Evolutionary conservation across 202 grass and related monocot genomes (phyloP), one percentile per base, ranked within the genome.

Genomic region (Zoysia matrella): DNA sequence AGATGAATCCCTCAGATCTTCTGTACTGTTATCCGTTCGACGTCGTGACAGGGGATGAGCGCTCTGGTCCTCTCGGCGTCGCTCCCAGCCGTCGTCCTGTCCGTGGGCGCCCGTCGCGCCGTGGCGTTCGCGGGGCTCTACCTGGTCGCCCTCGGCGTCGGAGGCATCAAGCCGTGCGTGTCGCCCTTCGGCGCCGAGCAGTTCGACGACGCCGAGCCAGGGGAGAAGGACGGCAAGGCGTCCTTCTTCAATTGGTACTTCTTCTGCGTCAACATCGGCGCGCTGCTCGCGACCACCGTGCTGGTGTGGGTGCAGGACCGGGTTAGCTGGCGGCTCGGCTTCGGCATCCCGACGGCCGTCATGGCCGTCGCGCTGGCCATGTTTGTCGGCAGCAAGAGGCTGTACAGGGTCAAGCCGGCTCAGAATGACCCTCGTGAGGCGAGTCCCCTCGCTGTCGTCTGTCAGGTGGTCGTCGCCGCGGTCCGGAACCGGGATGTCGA

Each of bases 111-210:
- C 3, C 15, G n/a, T 47, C 44, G 44, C 0, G 66, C 13, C 44
- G 45, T 47, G 0, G 44, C 3, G 2, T 48, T 47, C 14, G 3
- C 10, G 66, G 66, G 66, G 1, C 66, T 69, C 9, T 67, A 46
- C 65, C 13, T 67, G 1, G 44, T 47, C 3, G 44, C 66, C 44
- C 7, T 47, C 15, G 66, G 66, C 44, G 52, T 12, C 1, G 49
- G 75, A 7, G 75, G 75, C 5, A 78, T 78, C 30, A 78, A 78
- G 62, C 75, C 79, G 12, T 83, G 88, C 67, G 69, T 86, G n/a
- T 77, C 65, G 3, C 61, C 87, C 8, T 85, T 85, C 53, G 87
- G 87, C 60, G 87, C 82, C 18, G 81, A 85, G 51, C 88, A 90
- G 48, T 90, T 89, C 72, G 87, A 69, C 66, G 45, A 46, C 7